Evolutionary conservation across 2,329 filamentous ascomycete genomes (phyloP), one percentile per base, ranked within the genome.

Genomic region (Xylaria sp.): DNA sequence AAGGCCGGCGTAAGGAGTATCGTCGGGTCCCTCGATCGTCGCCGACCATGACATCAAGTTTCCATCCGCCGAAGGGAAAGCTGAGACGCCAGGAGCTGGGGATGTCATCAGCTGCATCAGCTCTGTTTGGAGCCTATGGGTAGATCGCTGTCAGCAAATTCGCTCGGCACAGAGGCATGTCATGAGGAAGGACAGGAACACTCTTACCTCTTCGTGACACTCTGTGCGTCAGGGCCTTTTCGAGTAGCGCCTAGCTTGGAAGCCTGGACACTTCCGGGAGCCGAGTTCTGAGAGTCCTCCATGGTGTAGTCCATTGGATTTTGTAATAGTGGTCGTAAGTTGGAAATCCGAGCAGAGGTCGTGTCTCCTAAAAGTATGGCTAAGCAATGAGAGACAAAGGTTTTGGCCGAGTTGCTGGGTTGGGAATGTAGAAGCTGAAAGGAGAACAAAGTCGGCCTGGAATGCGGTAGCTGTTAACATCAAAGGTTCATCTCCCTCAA

Each of bases 31-130:
- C 75, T 91, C 90, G 80, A 99, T 97, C 54, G 96, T 99, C 59
- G 94, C 97, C 48, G 91, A 94, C 96, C 96, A 99, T 44, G 90
- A 90, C 77, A 97, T 90, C 72, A 98, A 88, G 84, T 98, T 96
- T 80, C 94, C 93, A 79, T 97, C 93, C 44, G 91, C 91, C 68
- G 93, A 91, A 34, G 96, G 96, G 81, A 99, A 99, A 72, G 97
- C 97, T 65, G 94, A 97, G 78, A 98, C 91, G 74, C 96, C 96
- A 15, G 94, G 94, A 0, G 95, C 94, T 1, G 94, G 91, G 51
- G 94, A 94, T 76, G 94, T 94, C 96, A 99, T 98, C 76, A 99
- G 90, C 81, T 96, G 92, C 95, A 99, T 98, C 75, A 99, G 88
- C 83, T 99, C 96, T 58, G 94, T 97, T 83, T 99, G 96, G 66